Percentiles rank a stretch among this genome's conserved stretches.
Evolutionary conservation across 2,329 filamentous ascomycete species (phyloP).

Genomic region (Xylaria sp.): DNA sequence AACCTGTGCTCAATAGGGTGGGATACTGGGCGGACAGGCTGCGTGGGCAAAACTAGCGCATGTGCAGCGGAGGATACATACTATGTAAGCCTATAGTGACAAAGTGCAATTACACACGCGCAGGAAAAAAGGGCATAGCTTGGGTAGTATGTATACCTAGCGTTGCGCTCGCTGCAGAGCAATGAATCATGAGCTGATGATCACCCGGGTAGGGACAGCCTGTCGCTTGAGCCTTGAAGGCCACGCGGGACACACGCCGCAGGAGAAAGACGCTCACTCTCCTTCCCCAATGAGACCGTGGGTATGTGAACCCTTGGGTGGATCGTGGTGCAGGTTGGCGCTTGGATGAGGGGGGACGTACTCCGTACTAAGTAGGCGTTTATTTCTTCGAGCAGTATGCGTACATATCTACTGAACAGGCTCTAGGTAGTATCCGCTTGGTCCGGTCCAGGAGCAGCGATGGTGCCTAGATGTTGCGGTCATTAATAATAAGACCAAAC

Average conservation of each 20-base stretch:
- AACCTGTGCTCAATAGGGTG: slow-evolving; percentile 12
- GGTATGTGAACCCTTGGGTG: slow-evolving; percentile 33
- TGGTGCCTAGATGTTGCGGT: slow-evolving; percentile 14
- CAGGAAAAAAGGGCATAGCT: slow-evolving; percentile 3
- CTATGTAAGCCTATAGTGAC: neutral
- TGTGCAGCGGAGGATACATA: slow-evolving; percentile 3
- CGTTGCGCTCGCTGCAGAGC: slow-evolving; percentile 10
- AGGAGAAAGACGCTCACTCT: slow-evolving; percentile 20
- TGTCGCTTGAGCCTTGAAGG: slow-evolving; percentile 30
- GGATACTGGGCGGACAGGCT: slow-evolving; percentile 7
- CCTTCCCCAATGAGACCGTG: slow-evolving; percentile 34
- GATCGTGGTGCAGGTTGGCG: slow-evolving; percentile 40
- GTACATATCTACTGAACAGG: neutral
- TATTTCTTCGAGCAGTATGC: slow-evolving; percentile 15
- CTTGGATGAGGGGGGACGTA: slow-evolving; percentile 33
- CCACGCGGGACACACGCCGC: slow-evolving; percentile 31
- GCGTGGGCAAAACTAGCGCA: slow-evolving; percentile 5
- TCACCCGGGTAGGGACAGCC: slow-evolving; percentile 25
- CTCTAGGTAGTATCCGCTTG: slow-evolving; percentile 29
- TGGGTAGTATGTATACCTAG: neutral
- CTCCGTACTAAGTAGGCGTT: slow-evolving; percentile 34
- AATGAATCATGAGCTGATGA: slow-evolving; percentile 31
- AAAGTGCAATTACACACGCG: slow-evolving; percentile 11
- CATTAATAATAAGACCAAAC: slow-evolving; percentile 24
- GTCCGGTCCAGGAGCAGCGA: slow-evolving; percentile 22